Evolutionary conservation across 2,329 filamentous ascomycete genomes (phyloP), one percentile per base, ranked within the genome.

Genomic region (Drechslerella stenobrocha): DNA sequence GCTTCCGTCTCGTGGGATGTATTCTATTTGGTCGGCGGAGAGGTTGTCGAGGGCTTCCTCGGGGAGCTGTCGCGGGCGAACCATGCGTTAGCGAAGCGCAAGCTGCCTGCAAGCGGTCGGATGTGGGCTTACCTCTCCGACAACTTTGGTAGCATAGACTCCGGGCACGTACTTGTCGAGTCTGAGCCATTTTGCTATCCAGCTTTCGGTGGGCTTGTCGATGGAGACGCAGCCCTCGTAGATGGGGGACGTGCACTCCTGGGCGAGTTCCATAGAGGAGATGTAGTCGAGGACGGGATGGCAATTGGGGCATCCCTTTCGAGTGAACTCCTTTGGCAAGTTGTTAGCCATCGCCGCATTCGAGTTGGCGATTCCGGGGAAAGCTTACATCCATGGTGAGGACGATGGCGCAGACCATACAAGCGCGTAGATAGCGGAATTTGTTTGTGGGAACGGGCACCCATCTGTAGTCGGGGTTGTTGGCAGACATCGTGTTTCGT

Each of bases 401-500:
- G 71, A 97, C 89, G 75, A 97, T 88, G 56, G 90, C 92, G 84
- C 93, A 98, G 73, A 97, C 90, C 90, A 98, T 96, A 81, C 93
- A 98, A 74, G 93, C 93, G 78, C 93, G 91, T 72, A 95, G 83
- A 76, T 89, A 86, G 78, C 91, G 89, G 79, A 87, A 85, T 78
- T 93, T 88, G 76, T 85, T 87, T 59, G 81, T 79, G 72, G 79
- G 78, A 71, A 77, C 78, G 65, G 50, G 24, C 11, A 28, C 32
- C 66, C 66, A 70, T 24, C 48, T 58, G 57, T 69, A 69, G 24
- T 58, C 64, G 2, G 55, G 63, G 20, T 60, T 60, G 13, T 42
- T 51, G 44, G 57, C 51, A 4, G 64, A 52, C 64, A 63, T 61
- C 35, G 23, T 58, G 46, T n/a, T n/a, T n/a, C n/a, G n/a, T n/a